These are phyloP conservation scores for Lactarius psammicola DNA, from an alignment of 768 basidiomycete species.

Conservation along the genomic window DNA sequence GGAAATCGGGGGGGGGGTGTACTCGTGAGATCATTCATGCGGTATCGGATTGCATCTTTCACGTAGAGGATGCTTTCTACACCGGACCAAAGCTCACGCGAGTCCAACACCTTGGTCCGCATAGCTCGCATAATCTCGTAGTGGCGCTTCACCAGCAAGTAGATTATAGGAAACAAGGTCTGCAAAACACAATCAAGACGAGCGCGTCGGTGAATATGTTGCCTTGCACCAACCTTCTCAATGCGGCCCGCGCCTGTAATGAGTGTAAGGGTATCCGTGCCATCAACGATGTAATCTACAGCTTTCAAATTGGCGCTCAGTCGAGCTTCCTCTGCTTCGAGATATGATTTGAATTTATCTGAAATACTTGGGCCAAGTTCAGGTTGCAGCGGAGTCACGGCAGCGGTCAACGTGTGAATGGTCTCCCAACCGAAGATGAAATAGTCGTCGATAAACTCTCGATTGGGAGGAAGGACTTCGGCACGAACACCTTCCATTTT, in stretches of 20 bases:
- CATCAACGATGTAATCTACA: conserved; percentile 35
- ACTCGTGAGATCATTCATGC: conserved; percentile 17
- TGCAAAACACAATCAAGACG: not conserved
- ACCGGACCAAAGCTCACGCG: not conserved
- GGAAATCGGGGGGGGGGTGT: not conserved
- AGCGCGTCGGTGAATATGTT: not conserved
- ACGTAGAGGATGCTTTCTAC: not conserved
- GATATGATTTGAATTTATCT: conserved; percentile 29
- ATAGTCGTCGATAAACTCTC: not conserved
- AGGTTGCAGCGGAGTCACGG: not conserved
- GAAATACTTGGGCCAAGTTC: not conserved
- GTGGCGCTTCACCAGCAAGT: conserved; percentile 27
- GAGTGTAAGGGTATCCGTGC: conserved; percentile 33
- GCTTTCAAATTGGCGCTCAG: conserved; percentile 31
- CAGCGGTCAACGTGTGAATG: conserved; percentile 11
- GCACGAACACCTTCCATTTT: conserved; percentile 23
- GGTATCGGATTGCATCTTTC: not conserved
- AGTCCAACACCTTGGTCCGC: conserved; percentile 8
- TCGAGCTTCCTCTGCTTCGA: conserved; percentile 32
- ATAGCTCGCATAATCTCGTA: conserved; percentile 28
- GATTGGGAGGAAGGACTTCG: conserved; percentile 18
- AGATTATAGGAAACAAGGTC: conserved; percentile 25
- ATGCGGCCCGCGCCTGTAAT: conserved; percentile 33
- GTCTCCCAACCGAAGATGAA: not conserved
- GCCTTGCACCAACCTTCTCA: conserved; percentile 31